Conservation (phyloP, 2,329 filamentous ascomycete species). For the Dryadomyces quercus-mongolicae region DNA sequence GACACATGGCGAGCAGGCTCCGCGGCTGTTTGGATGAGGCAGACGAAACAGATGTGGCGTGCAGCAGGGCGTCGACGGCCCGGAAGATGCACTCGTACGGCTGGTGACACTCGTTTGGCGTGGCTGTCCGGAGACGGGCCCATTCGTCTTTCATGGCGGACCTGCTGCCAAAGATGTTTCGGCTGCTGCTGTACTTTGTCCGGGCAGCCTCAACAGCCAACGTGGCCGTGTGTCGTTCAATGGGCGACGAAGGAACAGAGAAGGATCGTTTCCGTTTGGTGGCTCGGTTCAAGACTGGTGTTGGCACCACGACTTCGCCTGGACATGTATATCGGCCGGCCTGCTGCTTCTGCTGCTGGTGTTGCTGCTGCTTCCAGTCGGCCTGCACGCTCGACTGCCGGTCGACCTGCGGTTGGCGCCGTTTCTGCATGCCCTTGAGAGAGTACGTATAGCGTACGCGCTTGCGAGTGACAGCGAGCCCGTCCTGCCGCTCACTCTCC, state of each 20-base stretch:
- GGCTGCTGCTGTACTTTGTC: neutral
- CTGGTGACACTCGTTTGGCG: conserved; percentile 18
- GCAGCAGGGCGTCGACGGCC: conserved; percentile 30
- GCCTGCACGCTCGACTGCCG: no score
- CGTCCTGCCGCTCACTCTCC: neutral
- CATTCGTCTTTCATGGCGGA: conserved; percentile 17
- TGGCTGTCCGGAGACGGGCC: conserved; percentile 19
- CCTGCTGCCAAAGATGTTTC: no score
- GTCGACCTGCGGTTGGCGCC: no score
- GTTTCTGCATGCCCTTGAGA: conserved; percentile 5
- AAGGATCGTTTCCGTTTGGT: conserved; percentile 11
- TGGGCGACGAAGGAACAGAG: conserved; percentile 17
- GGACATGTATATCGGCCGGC: conserved; percentile 1
- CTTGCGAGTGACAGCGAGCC: neutral
- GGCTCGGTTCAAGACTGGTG: conserved; percentile 20
- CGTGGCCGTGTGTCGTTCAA: neutral
- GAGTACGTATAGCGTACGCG: conserved; percentile 15
- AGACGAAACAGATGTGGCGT: conserved; percentile 20
- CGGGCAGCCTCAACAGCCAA: no score
- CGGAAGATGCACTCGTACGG: conserved; percentile 33
- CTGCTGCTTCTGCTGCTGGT: no score
- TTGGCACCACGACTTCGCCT: conserved; percentile 18
- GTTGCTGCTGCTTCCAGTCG: no score
- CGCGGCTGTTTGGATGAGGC: conserved; percentile 9
- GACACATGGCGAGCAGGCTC: conserved; percentile 35